Evolutionary conservation across 129 eudicot genomes (phyloP).

Genomic region (Flaveria linearis): DNA sequence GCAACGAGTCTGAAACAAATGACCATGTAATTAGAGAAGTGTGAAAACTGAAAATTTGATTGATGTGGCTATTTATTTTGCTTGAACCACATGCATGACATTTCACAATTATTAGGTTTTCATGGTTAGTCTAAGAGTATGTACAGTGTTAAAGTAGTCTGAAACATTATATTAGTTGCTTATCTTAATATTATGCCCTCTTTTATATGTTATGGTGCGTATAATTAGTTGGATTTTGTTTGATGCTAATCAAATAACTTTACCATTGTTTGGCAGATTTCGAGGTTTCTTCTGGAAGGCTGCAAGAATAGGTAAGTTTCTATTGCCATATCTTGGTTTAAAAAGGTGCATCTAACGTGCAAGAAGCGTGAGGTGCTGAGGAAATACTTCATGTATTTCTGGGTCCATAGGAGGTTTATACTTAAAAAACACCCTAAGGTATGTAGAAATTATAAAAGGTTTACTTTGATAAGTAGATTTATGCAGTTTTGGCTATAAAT

Average conservation of each 20-base stretch:
- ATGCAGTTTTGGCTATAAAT: too few relatives aligned
- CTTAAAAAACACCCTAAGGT: too few relatives aligned
- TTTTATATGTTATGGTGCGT: slow-evolving; percentile 4
- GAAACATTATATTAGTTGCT: not conserved
- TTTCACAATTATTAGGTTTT: not conserved
- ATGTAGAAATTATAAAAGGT: too few relatives aligned
- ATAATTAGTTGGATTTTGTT: slow-evolving; percentile 3
- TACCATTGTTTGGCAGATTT: slow-evolving; percentile 50
- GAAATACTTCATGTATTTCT: too few relatives aligned
- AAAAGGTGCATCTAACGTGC: too few relatives aligned
- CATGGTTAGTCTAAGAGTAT: not conserved
- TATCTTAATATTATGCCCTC: slow-evolving; percentile 1
- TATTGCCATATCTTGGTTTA: not conserved
- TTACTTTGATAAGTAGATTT: too few relatives aligned
- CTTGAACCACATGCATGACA: not conserved
- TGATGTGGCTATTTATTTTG: slow-evolving; percentile 8
- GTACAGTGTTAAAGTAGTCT: not conserved
- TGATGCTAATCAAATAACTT: slow-evolving; percentile 14
- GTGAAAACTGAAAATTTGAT: not conserved
- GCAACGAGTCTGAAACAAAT: not conserved
- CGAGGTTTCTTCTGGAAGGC: slow-evolving; percentile 95
- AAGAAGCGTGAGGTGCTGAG: too few relatives aligned
- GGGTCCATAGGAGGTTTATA: too few relatives aligned
- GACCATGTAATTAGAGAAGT: not conserved
- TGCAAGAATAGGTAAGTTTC: slow-evolving; percentile 68